These are phyloP conservation scores for Diaporthe helianthi DNA, from an alignment of 2,329 filamentous ascomycete genomes.

Conservation along the genomic window DNA sequence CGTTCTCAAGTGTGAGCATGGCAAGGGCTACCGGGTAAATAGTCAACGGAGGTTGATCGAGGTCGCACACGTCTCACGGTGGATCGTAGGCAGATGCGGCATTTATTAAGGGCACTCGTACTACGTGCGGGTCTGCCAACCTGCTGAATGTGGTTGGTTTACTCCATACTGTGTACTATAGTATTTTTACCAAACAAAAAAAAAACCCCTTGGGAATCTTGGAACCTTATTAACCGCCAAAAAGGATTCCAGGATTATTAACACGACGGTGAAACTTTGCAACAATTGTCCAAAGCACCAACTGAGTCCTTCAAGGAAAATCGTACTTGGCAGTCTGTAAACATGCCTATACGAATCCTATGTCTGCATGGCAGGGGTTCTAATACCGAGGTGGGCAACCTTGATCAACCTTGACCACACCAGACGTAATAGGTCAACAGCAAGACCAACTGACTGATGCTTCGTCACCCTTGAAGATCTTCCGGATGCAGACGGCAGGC, in stretches of 20 bases:
- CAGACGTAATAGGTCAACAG: background rate
- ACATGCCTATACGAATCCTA: conserved; percentile 28
- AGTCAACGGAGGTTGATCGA: background rate
- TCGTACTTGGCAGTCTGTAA: background rate
- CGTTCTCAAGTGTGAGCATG: no score
- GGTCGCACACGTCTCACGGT: background rate
- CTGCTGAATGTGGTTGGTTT: background rate
- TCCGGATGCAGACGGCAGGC: conserved; percentile 33
- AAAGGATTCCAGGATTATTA: background rate
- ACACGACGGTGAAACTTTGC: background rate
- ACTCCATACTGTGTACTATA: no score
- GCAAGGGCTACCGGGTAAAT: background rate
- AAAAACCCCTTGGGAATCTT: no score
- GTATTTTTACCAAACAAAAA: background rate
- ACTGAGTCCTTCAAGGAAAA: conserved; percentile 15
- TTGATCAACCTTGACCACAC: background rate
- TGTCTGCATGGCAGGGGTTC: conserved; percentile 30
- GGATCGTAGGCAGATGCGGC: background rate
- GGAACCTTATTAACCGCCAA: background rate
- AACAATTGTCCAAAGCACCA: background rate
- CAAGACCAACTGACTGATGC: background rate
- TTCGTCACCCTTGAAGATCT: conserved; percentile 27
- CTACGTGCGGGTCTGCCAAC: background rate
- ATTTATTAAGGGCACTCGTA: background rate
- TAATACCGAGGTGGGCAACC: conserved; percentile 26